Conservation (phyloP, 352 stramenopile genomes). For the Globisporangium parvum region DNA sequence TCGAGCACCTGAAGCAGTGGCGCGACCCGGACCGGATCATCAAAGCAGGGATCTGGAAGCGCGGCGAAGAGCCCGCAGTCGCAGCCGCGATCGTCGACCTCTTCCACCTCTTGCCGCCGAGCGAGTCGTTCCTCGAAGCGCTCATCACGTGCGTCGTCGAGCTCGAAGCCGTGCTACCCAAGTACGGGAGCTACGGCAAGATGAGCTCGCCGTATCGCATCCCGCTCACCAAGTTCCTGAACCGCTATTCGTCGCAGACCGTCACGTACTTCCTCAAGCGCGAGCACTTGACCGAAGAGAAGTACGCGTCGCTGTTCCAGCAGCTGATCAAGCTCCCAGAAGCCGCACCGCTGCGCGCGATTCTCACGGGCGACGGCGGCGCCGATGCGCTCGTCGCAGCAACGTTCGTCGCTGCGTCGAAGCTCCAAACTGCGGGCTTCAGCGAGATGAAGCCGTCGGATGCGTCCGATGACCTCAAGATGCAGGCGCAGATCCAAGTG, state of each 20-base stretch:
- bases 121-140: conserved; percentile 93
- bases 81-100: conserved; percentile 94
- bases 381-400: conserved; percentile 89
- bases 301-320: conserved; percentile 93
- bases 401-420: conserved; percentile 85
- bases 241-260: conserved; percentile 83
- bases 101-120: conserved; percentile 94
- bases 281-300: conserved; percentile 70
- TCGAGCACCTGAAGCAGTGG: conserved; percentile 96
- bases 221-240: conserved; percentile 91
- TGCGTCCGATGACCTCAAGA: conserved; percentile 61
- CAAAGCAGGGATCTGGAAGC: conserved; percentile 90
- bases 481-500: conserved; percentile 81
- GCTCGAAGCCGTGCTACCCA: conserved; percentile 88
- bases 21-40: conserved; percentile 86
- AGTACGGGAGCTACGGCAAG: conserved; percentile 87
- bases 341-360: conserved; percentile 76
- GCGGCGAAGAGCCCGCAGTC: conserved; percentile 93
- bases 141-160: conserved; percentile 94
- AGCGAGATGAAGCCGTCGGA: conserved; percentile 31
- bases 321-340: conserved; percentile 91
- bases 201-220: conserved; percentile 90
- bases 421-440: conserved; percentile 33
- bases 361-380: conserved; percentile 85
- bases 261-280: conserved; percentile 88